A percentile compares a stretch with the other conserved stretches of the same genome.
Evolutionary conservation across 768 basidiomycete species (phyloP).

Genomic region (Rhodosporidiobolus odoratus): DNA sequence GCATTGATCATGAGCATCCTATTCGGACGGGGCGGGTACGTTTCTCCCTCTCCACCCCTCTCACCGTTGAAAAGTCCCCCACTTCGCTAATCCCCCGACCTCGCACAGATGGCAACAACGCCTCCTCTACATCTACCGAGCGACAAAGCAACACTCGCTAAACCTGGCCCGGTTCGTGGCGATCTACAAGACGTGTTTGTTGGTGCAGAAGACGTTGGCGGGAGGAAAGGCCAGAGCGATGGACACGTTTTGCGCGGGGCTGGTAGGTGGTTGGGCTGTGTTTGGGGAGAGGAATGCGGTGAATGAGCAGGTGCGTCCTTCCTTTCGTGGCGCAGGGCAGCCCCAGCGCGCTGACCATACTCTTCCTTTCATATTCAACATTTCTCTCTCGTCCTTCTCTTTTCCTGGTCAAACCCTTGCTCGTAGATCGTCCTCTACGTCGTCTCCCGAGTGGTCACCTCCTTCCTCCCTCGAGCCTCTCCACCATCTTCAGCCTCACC

Average conservation of each 20-base stretch:
- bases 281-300: conserved; percentile 81
- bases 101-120: conserved; percentile 64
- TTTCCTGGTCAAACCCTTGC: neutral
- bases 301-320: conserved; percentile 72
- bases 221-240: conserved; percentile 71
- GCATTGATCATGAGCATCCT: conserved; percentile 92
- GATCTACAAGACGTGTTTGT: conserved; percentile 77
- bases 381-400: neutral
- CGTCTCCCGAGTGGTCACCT: conserved; percentile 81
- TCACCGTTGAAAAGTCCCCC: neutral
- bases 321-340: neutral
- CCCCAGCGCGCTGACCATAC: neutral
- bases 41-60: conserved; percentile 29
- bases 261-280: conserved; percentile 69
- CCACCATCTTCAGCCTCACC: conserved; percentile 50
- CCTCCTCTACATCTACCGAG: conserved; percentile 62
- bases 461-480: conserved; percentile 76
- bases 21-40: conserved; percentile 86
- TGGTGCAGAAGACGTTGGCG: conserved; percentile 61
- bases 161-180: conserved; percentile 93
- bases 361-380: neutral
- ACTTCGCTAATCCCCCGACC: neutral
- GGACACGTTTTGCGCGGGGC: conserved; percentile 88
- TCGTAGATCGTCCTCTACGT: conserved; percentile 94
- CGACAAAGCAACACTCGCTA: conserved; percentile 82